phyloP scores from a whole-genome alignment of 139 green algal species.

The Limnomonas spitsbergensis region DNA sequence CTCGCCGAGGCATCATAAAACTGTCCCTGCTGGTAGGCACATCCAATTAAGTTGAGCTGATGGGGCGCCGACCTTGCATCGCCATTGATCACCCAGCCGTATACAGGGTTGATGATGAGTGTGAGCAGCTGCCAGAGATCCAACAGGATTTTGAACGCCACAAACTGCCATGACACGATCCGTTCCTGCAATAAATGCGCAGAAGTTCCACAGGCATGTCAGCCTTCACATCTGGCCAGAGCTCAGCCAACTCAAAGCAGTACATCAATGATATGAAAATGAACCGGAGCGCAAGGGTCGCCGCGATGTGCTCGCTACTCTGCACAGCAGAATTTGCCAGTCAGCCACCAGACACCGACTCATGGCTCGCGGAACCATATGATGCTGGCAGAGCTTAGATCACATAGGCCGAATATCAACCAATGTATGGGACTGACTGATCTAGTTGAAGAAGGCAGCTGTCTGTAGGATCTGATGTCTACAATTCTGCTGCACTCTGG shows the following conservation, averaged over 20 bases:
- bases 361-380: no score
- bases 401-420: no score
- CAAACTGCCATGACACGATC: not conserved
- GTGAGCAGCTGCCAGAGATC: slow-evolving; percentile 27
- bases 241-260: no score
- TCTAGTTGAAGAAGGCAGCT: no score
- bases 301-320: not conserved
- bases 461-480: no score
- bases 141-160: not conserved
- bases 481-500: no score
- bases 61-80: not conserved
- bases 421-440: no score
- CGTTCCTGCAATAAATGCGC: not conserved
- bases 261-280: no score
- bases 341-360: no score
- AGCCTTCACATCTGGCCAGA: no score
- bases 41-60: not conserved
- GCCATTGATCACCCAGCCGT: slow-evolving; percentile 16
- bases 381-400: no score
- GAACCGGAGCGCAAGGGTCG: not conserved
- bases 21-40: not conserved
- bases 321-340: not conserved
- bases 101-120: not conserved
- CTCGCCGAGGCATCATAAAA: not conserved
- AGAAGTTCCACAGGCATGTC: no score